Percentiles rank a stretch among this genome's conserved stretches.
Evolutionary conservation across 345 rosid genomes (phyloP).

Genomic region (Hibiscus syriacus): DNA sequence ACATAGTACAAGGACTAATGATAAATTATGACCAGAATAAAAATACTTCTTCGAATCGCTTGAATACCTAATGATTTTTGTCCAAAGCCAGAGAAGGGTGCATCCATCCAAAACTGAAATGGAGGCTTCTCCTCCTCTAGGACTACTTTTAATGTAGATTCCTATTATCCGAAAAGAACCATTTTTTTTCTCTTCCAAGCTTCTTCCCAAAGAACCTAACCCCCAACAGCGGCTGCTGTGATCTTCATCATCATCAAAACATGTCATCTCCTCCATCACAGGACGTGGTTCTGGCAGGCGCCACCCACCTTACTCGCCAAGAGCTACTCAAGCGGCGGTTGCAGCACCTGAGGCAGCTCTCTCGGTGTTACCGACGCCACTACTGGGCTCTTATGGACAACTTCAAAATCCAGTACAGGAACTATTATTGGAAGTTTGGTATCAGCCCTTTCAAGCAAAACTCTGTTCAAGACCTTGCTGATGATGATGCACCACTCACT

Average conservation of each 20-base stretch:
- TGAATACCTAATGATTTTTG: too few relatives aligned
- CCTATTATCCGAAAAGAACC: too few relatives aligned
- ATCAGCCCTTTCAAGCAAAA: constrained; percentile 52
- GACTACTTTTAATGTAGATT: too few relatives aligned
- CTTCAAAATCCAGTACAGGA: constrained; percentile 44
- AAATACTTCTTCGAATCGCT: too few relatives aligned
- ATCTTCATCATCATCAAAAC: neutral
- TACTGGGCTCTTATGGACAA: constrained; percentile 76
- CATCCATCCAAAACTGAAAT: too few relatives aligned
- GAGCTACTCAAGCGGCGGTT: constrained; percentile 77
- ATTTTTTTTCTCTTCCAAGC: constrained; percentile 12
- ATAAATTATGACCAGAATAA: too few relatives aligned
- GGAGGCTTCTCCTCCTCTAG: too few relatives aligned
- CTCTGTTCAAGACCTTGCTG: constrained; percentile 18
- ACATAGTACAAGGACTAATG: too few relatives aligned
- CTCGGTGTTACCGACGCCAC: constrained; percentile 50
- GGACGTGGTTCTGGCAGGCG: constrained; percentile 40
- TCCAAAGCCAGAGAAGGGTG: too few relatives aligned
- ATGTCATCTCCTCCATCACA: constrained; percentile 17
- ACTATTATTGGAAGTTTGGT: constrained; percentile 65
- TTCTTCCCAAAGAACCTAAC: constrained; percentile 34
- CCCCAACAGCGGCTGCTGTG: neutral
- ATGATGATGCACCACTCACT: constrained; percentile 10
- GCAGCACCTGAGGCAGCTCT: constrained; percentile 48
- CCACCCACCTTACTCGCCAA: constrained; percentile 56